Evolutionary conservation across 345 rosid genomes (phyloP).

Genomic region (Lumnitzera littorea): DNA sequence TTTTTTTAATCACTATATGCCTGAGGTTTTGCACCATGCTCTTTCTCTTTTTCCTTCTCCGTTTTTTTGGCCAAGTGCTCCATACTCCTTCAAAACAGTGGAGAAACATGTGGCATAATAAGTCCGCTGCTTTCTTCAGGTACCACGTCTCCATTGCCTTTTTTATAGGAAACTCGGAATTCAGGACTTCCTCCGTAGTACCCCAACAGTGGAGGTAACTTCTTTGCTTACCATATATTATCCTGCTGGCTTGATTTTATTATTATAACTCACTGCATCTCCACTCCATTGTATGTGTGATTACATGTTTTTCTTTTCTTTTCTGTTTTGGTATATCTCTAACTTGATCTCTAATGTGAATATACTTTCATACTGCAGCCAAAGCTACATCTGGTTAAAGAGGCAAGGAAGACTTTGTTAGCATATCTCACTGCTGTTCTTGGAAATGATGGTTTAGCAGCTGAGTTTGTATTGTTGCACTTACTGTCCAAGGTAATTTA

Average conservation of each 20-base stretch:
- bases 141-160: slow-evolving; percentile 86
- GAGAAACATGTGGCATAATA: not conserved
- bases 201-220: slow-evolving; percentile 53
- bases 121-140: slow-evolving; percentile 27
- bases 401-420: slow-evolving; percentile 54
- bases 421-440: slow-evolving; percentile 60
- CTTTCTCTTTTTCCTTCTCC: no score
- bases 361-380: slow-evolving; percentile 30
- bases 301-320: not conserved
- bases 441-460: slow-evolving; percentile 75
- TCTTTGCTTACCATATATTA: not conserved
- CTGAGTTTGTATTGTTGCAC: slow-evolving; percentile 66
- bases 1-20: no score
- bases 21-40: no score
- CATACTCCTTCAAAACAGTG: not conserved
- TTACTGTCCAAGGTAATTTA: slow-evolving; percentile 61
- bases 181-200: slow-evolving; percentile 44
- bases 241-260: not conserved
- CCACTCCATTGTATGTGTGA: no score
- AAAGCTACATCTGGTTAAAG: slow-evolving; percentile 48
- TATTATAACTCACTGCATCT: no score
- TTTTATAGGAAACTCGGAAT: slow-evolving; percentile 68
- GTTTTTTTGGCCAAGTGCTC: no score
- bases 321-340: not conserved
- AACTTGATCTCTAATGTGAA: not conserved